phyloP scores from a whole-genome alignment of 495 filamentous ascomycete genomes.

The Daldinia caldariorum region DNA sequence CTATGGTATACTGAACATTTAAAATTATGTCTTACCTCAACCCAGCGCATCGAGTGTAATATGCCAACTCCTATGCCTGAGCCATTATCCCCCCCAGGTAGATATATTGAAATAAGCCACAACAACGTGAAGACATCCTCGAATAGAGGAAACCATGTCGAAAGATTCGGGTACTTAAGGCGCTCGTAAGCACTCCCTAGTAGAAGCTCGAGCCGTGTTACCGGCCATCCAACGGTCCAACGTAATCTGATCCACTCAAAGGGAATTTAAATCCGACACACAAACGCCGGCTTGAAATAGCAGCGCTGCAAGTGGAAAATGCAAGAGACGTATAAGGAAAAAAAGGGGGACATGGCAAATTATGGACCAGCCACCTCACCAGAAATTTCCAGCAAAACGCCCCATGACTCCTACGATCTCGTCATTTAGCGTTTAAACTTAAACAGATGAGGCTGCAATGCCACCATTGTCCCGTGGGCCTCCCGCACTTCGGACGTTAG shows the following conservation, averaged over 20 bases:
- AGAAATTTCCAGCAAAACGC: neutral
- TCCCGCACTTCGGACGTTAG: constrained; percentile 9
- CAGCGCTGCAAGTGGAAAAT: neutral
- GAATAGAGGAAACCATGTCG: neutral
- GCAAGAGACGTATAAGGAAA: neutral
- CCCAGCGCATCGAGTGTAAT: neutral
- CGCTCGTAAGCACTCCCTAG: neutral
- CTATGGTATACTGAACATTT: too few species aligned
- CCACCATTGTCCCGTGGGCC: constrained; percentile 11
- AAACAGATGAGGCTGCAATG: constrained; percentile 2
- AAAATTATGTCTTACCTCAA: neutral
- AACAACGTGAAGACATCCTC: neutral
- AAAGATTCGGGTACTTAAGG: neutral
- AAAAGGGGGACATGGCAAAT: neutral
- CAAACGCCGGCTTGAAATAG: neutral
- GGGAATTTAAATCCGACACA: neutral
- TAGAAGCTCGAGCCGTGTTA: neutral
- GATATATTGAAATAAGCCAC: neutral
- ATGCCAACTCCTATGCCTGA: neutral
- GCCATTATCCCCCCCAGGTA: neutral
- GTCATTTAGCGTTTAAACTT: neutral
- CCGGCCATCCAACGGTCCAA: constrained; percentile 1
- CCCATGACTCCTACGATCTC: neutral
- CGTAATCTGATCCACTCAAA: constrained; percentile 2
- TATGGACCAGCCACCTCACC: neutral